A percentile compares a stretch with the other conserved stretches of the same genome.
Evolutionary conservation across 176 grass and related monocot species (phyloP).

Genomic region (Aegilops speltoides): DNA sequence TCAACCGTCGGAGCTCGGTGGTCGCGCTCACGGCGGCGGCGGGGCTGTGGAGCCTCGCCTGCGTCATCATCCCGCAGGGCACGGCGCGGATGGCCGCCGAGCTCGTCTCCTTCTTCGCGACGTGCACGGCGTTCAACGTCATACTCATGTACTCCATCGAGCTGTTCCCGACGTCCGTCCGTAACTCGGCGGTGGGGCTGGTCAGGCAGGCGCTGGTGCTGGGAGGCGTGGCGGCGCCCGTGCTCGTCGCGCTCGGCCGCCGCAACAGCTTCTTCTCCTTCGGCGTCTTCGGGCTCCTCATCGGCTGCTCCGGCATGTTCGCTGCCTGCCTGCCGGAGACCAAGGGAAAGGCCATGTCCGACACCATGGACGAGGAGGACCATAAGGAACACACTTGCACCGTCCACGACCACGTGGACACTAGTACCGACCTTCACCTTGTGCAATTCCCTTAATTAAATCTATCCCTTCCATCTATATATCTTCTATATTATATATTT

Average conservation of each 20-base stretch:
- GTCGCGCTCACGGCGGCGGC: slow-evolving; percentile 40
- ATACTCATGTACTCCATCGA: slow-evolving; percentile 74
- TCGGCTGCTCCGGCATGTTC: slow-evolving; percentile 55
- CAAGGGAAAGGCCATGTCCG: slow-evolving; percentile 61
- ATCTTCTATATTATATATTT: too few relatives aligned
- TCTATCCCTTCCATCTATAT: too few relatives aligned
- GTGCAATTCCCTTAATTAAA: slow-evolving; percentile 16
- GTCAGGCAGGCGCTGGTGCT: slow-evolving; percentile 63
- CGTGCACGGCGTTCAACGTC: slow-evolving; percentile 74
- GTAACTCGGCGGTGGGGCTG: slow-evolving; percentile 76
- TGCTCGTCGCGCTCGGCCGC: slow-evolving; percentile 68
- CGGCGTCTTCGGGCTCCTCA: slow-evolving; percentile 64
- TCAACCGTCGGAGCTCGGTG: slow-evolving; percentile 62
- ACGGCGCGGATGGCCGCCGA: slow-evolving; percentile 55
- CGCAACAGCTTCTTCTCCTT: slow-evolving; percentile 61
- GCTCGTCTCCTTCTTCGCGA: slow-evolving; percentile 61
- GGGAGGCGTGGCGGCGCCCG: slow-evolving; percentile 62
- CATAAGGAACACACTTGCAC: slow-evolving; percentile 45
- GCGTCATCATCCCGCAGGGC: slow-evolving; percentile 38
- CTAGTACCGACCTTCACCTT: not conserved
- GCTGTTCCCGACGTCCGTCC: slow-evolving; percentile 87
- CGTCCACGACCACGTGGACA: not conserved
- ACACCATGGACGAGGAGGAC: slow-evolving; percentile 96
- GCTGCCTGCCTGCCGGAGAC: slow-evolving; percentile 69
- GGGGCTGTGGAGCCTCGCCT: slow-evolving; percentile 52